A percentile compares a stretch with the other conserved stretches of the same genome.
These are phyloP conservation scores for Lolium perenne DNA, from an alignment of 176 grass and related monocot genomes.

Conservation along the genomic window DNA sequence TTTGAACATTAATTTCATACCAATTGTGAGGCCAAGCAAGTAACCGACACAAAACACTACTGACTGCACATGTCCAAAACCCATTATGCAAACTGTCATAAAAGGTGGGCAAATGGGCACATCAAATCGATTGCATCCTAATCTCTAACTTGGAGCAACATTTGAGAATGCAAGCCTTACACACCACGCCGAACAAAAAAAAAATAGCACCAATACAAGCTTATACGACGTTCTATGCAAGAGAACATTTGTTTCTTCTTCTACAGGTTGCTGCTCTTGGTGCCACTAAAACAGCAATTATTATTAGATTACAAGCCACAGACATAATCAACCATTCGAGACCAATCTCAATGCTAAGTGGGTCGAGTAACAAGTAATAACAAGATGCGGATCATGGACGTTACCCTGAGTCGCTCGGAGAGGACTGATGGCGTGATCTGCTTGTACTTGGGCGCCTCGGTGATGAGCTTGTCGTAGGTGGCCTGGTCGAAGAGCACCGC, in stretches of 20 bases:
- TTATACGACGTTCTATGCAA: neutral
- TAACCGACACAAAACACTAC: neutral
- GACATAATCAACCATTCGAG: too few species aligned
- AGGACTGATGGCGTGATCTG: slow-evolving; percentile 58
- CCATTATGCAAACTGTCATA: neutral
- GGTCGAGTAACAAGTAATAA: too few species aligned
- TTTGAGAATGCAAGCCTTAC: neutral
- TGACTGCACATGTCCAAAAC: neutral
- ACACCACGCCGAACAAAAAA: too few species aligned
- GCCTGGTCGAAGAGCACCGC: slow-evolving; percentile 58
- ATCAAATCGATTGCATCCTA: neutral
- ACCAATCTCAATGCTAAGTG: too few species aligned
- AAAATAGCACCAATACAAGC: neutral
- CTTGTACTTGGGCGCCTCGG: slow-evolving; percentile 57
- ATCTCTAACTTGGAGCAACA: neutral
- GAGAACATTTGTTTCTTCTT: too few species aligned
- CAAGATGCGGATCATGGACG: too few species aligned
- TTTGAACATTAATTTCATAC: neutral
- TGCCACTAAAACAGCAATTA: too few species aligned
- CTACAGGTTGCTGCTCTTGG: neutral
- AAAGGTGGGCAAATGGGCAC: neutral
- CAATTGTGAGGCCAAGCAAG: neutral
- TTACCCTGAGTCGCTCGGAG: slow-evolving; percentile 59
- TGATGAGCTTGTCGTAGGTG: slow-evolving; percentile 57
- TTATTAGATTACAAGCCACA: too few species aligned